phyloP scores from a whole-genome alignment of 306 rosid species.

The Prinsepia uniflora region DNA sequence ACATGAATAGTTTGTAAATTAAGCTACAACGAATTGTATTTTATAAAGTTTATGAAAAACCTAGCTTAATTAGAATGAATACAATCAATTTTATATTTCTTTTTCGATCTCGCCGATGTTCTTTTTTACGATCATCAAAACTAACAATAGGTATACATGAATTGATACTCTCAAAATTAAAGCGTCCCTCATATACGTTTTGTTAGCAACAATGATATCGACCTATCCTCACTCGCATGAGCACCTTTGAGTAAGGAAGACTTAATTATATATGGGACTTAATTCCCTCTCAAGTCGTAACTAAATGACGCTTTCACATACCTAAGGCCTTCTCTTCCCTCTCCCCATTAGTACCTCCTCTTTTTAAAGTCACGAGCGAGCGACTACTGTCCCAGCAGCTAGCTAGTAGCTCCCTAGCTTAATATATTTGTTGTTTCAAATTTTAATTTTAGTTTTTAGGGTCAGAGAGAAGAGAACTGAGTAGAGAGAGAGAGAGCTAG shows the following conservation, averaged over 20 bases:
- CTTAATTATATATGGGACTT: neutral
- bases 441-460: constrained; percentile 8
- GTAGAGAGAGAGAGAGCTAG: constrained; percentile 28
- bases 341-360: constrained; percentile 16
- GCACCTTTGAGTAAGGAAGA: constrained; percentile 1
- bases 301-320: constrained; percentile 37
- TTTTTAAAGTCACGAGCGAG: constrained; percentile 72
- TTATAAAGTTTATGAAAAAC: too few relatives aligned
- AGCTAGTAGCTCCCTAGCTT: neutral
- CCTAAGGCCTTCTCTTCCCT: constrained; percentile 23
- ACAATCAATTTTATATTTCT: too few relatives aligned
- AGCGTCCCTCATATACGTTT: too few relatives aligned
- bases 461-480: constrained; percentile 7
- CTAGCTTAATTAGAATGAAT: too few relatives aligned
- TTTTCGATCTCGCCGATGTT: too few relatives aligned
- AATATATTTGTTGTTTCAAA: constrained; percentile 44
- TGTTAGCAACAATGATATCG: too few relatives aligned
- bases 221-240: neutral
- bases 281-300: constrained; percentile 39
- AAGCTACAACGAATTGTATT: too few relatives aligned
- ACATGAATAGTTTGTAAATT: too few relatives aligned
- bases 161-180: too few relatives aligned
- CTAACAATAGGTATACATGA: too few relatives aligned
- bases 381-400: constrained; percentile 47
- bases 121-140: too few relatives aligned